These are phyloP conservation scores for Carex kokanica DNA, from an alignment of 176 grass and related monocot species.

Conservation along the genomic window DNA sequence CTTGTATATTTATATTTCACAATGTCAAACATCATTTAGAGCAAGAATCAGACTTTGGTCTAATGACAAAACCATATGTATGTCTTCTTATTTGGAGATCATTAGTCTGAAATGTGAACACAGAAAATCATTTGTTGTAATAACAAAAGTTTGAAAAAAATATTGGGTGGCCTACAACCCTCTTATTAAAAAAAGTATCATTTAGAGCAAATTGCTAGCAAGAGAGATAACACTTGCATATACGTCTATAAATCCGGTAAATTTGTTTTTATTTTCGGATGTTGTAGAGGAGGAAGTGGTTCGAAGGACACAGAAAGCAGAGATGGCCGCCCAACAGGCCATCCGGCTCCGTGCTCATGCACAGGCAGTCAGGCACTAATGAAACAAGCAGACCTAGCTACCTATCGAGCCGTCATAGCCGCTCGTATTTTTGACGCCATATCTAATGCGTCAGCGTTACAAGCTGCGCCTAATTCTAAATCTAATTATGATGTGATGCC, in stretches of 20 bases:
- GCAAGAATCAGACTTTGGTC: too few relatives aligned
- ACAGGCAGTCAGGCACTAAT: neutral
- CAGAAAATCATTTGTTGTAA: too few relatives aligned
- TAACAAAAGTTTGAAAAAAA: too few relatives aligned
- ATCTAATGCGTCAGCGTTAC: neutral
- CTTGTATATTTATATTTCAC: neutral
- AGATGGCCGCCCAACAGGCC: slow-evolving; percentile 36
- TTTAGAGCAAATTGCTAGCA: too few relatives aligned
- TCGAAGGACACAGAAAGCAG: slow-evolving; percentile 46
- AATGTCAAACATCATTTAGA: neutral
- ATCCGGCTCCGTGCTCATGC: neutral
- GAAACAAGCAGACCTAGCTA: slow-evolving; percentile 3
- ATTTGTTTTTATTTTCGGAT: slow-evolving; percentile 31
- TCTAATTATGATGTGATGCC: too few relatives aligned
- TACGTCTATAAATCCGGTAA: too few relatives aligned
- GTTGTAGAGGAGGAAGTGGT: slow-evolving; percentile 31
- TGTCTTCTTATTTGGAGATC: too few relatives aligned
- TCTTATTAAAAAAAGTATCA: neutral
- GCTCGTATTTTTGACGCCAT: neutral
- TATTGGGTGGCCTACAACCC: too few relatives aligned
- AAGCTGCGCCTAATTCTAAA: neutral
- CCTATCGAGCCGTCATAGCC: neutral
- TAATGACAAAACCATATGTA: too few relatives aligned
- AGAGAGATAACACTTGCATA: too few relatives aligned
- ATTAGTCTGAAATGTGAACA: too few relatives aligned